Evolutionary conservation across 768 basidiomycete genomes (phyloP).

Genomic region (Boletus rubescentipes): DNA sequence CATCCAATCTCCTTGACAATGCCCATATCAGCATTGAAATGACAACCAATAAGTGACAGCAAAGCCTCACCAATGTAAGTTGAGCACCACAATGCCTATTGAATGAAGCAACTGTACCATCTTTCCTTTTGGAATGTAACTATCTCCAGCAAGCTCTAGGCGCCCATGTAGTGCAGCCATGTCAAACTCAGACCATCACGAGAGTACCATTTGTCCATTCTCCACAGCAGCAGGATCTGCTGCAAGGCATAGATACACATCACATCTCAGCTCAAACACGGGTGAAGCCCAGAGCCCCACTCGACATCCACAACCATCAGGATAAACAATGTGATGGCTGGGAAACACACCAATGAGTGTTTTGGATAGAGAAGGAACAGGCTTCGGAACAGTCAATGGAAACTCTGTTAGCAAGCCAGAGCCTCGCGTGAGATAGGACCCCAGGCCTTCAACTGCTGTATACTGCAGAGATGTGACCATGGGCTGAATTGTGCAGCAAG

Average conservation of each 20-base stretch:
- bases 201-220: slow-evolving; percentile 79
- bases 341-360: slow-evolving; percentile 58
- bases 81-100: slow-evolving; percentile 81
- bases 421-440: slow-evolving; percentile 66
- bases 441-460: slow-evolving; percentile 72
- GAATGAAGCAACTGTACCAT: slow-evolving; percentile 87
- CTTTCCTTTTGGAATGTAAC: slow-evolving; percentile 63
- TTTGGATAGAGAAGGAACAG: slow-evolving; percentile 66
- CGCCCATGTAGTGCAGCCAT: too few relatives aligned
- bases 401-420: slow-evolving; percentile 48
- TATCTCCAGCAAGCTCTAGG: slow-evolving; percentile 53
- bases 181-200: too few relatives aligned
- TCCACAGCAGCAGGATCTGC: slow-evolving; percentile 58
- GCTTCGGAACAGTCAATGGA: slow-evolving; percentile 63
- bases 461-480: slow-evolving; percentile 45
- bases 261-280: slow-evolving; percentile 58
- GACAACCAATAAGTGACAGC: background rate
- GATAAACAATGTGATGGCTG: background rate
- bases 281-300: slow-evolving; percentile 72
- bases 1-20: slow-evolving; percentile 65
- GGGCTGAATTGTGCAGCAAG: background rate
- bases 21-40: background rate
- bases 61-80: slow-evolving; percentile 79
- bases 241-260: slow-evolving; percentile 70
- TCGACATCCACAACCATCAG: slow-evolving; percentile 58